Evolutionary conservation across 148 eudicot species (phyloP), one percentile per base, ranked within the genome.

Genomic region (Rhododendron williamsianum): DNA sequence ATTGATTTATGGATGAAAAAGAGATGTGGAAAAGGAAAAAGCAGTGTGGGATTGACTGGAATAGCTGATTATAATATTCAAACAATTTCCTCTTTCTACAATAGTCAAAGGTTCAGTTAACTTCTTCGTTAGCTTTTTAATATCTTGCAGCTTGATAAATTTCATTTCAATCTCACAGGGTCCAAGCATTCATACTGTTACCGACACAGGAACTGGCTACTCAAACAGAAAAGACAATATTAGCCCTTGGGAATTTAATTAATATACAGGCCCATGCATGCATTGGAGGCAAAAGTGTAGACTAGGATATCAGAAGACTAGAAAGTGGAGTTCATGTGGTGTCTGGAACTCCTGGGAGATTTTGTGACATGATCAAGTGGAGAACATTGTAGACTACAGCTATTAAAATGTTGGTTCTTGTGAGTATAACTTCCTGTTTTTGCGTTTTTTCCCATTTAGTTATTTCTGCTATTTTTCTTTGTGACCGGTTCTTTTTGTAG

Each of bases 311-410:
- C 80, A 90, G 95, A 79, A 96, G 94, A 88, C 85, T 96, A 60
- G 98, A 96, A 87, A 52, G 90, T 83, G 99, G 99, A 84, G 98
- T 96, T 88, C 99, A 96, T 35, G 97, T 96, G 69, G 97, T 96
- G 84, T 96, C 99, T 65, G 99, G 98, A 81, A 96, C 99, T 76
- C 99, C 99, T 19, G 99, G 99, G 43, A 90, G 99, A 86, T 96
- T 96, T 36, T 94, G 97, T 87, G 99, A 96, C 86, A 95, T 96
- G 99, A 94, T 96, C 85, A 96, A 96, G 90, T 89, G 98, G 89
- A 93, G 97, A 88, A 93, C 98, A 33, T 87, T 96, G 67, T 84
- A 93, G 86, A 94, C 99, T 76, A 93, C 95, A 86, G 86, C 93
- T 81, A 93, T 76, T n/a, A 30, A 30, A 30, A 30, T 30, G 30